Base-by-base conservation (phyloP, 495 filamentous ascomycete genomes). In the Lasiosphaeria hispida region DNA sequence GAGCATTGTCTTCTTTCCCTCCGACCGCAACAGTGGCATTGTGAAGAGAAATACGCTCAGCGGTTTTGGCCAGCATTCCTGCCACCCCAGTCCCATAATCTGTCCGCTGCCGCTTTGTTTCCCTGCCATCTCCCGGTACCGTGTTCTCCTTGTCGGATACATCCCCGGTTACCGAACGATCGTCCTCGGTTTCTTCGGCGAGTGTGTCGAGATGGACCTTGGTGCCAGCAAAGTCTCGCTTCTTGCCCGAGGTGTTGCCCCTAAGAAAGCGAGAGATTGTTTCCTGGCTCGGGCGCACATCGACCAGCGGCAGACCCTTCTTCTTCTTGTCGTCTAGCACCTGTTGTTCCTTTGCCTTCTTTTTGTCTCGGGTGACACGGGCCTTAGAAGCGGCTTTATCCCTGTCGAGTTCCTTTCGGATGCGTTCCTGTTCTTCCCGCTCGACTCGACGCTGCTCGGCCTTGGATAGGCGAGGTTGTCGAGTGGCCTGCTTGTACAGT, bases 361-460 rank as follows among this genome's bases (percentile, higher is more conserved):
- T 77, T 57, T 66, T 74, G n/a, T 80, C 76, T 2, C 77, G 62
- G 8, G 71, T 64, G 18, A 60, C 48, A 19, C 68, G 65, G 7
- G 76, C 75, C 10, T 67, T 70, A 19, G 61, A 63, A 15, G 68
- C 57, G 11, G 65, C 63, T 53, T 67, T 75, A 41, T 79, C 75
- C 58, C 75, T 77, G 41, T 77, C 77, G 13, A 73, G 63, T 48
- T 79, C 76, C 35, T 71, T 71, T 13, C 70, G 63, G 41, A 75
- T 74, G 15, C 74, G 72, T 35, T 75, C 74, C 55, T 77, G 74
- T 36, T 78, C 76, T n/a, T 72, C 69, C 4, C 65, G 64, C 38
- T 78, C 75, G 15, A 70, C 52, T 1, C 70, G 71, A 15, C 73
- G 70, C 55, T 65, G 67, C 54, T 80, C 77, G 40, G 65, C 70